Base-by-base conservation (phyloP, 192 early-diverging fungal species). In the Backusella morwellensis region DNA sequence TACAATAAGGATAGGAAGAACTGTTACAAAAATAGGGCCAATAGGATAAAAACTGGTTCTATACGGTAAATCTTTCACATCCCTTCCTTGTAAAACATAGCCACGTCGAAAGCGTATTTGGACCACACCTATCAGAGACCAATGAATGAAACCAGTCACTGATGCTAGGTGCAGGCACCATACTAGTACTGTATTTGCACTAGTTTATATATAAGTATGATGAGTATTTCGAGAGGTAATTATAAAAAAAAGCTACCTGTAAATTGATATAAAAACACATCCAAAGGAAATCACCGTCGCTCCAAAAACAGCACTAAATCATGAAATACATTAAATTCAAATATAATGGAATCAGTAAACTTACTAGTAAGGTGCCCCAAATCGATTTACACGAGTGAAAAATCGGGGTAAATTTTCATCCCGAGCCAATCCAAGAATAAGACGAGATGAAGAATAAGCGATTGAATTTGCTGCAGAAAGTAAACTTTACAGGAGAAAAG, bases 81-180 rank as follows among this genome's bases (percentile, higher is more conserved):
- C 75, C 75, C 90, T 88, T 7, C 90, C 90, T 78, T 97, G 95
- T 32, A 79, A 83, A 23, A 89, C 72, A 69, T 90, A 91, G 6
- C 94, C 94, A 35, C 86, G 86, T 40, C 93, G 91, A 89, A 95
- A 97, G 23, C 95, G 90, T 73, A 91, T 80, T 73, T 95, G 94
- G 35, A 88, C 89, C 63, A 93, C 50, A 41, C 87, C 85, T 78
- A 95, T 95, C 95, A 95, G 73, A 88, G 32, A 32, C 32, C 32
- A 32, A 32, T 32, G 32, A 32, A 32, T 32, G 32, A 32, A 32
- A 32, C 32, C 32, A 32, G 32, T 90, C 9, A 91, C 80, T 75
- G 93, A 56, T 56, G 54, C 9, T 2, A 56, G 54, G 8, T 56
- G 3, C 8, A 56, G 21, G 9, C 54, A 56, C 54, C 54, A 56